These are phyloP conservation scores for Funneliformis mosseae DNA, from an alignment of 192 early-diverging fungal genomes.

Conservation along the genomic window DNA sequence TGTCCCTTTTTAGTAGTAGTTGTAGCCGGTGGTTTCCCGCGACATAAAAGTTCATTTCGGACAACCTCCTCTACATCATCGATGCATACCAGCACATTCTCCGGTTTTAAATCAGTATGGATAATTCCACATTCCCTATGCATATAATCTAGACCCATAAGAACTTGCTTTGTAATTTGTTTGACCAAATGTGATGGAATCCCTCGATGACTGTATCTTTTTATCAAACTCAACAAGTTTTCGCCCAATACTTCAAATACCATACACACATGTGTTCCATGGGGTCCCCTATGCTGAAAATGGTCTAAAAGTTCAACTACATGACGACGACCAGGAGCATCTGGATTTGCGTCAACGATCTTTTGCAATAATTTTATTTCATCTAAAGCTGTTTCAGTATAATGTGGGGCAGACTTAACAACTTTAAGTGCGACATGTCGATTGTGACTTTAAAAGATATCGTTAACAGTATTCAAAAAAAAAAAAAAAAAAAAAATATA, in stretches of 20 bases:
- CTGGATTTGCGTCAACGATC: constrained; percentile 67
- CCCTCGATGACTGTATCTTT: constrained; percentile 78
- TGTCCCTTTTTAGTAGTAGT: neutral
- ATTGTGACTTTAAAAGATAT: constrained; percentile 47
- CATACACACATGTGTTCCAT: constrained; percentile 95
- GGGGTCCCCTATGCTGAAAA: constrained; percentile 86
- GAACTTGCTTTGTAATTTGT: constrained; percentile 87
- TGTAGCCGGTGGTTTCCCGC: neutral
- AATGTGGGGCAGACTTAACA: constrained; percentile 94
- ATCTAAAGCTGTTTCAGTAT: constrained; percentile 93
- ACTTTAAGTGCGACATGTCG: constrained; percentile 95
- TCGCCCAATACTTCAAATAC: constrained; percentile 97
- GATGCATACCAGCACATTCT: constrained; percentile 94
- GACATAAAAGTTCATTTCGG: constrained; percentile 39
- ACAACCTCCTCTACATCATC: constrained; percentile 83
- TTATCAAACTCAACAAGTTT: constrained; percentile 88
- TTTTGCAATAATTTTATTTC: constrained; percentile 93
- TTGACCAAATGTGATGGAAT: constrained; percentile 87
- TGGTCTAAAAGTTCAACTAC: constrained; percentile 91
- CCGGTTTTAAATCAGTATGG: constrained; percentile 98
- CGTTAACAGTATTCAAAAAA: neutral
- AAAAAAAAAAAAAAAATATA: too few relatives aligned
- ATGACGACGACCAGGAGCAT: constrained; percentile 57
- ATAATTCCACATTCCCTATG: constrained; percentile 94
- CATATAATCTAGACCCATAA: constrained; percentile 91